Conservation (phyloP, 2,329 filamentous ascomycete species). For the Trichoderma cornu-damae region DNA sequence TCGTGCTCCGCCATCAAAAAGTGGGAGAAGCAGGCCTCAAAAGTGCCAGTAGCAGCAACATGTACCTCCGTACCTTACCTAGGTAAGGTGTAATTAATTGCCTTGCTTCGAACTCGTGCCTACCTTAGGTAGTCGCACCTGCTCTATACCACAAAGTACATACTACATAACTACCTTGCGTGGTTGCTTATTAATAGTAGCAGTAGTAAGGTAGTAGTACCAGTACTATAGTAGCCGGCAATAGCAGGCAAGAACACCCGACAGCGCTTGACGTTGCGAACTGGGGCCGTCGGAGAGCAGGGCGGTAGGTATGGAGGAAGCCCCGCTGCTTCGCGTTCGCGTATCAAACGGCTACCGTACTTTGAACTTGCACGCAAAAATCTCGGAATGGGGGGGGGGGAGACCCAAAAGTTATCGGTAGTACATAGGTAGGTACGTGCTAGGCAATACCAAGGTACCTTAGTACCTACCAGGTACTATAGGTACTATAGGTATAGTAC, state of each 20-base stretch:
- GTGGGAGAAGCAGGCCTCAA: not conserved
- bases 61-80: too few species aligned
- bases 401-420: not conserved
- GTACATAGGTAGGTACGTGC: not conserved
- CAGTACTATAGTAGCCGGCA: too few species aligned
- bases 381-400: slow-evolving; percentile 4
- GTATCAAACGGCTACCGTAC: slow-evolving; percentile 7
- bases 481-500: not conserved
- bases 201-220: too few species aligned
- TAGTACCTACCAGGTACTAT: not conserved
- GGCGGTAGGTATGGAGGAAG: not conserved
- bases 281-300: not conserved
- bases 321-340: slow-evolving; percentile 11
- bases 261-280: not conserved
- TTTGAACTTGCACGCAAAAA: too few species aligned
- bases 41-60: not conserved
- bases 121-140: too few species aligned
- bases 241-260: not conserved
- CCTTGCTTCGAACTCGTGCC: too few species aligned
- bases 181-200: too few species aligned
- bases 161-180: too few species aligned
- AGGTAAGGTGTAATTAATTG: too few species aligned
- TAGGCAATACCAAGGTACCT: too few species aligned
- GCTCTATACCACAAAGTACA: too few species aligned
- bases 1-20: slow-evolving; percentile 3